phyloP scores from a whole-genome alignment of 2,329 filamentous ascomycete genomes.

The Aspergillus fructus region DNA sequence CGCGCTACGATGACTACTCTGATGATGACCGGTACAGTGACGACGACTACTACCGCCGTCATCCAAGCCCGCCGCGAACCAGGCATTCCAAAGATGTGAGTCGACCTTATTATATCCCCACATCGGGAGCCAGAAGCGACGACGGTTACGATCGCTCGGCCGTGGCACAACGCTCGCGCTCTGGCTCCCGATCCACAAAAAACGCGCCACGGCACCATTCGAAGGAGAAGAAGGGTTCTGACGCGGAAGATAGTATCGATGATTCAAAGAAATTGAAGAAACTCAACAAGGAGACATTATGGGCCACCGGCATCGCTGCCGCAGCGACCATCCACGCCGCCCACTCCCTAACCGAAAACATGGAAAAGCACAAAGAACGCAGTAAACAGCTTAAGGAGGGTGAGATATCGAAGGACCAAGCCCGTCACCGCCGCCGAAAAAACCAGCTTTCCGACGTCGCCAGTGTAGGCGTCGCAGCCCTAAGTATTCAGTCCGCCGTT shows the following conservation, averaged over 20 bases:
- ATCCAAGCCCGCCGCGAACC: constrained; percentile 27
- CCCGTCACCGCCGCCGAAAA: constrained; percentile 62
- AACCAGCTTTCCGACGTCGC: constrained; percentile 64
- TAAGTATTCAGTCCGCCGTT: constrained; percentile 67
- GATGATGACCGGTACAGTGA: constrained; percentile 42
- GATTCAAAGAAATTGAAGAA: constrained; percentile 64
- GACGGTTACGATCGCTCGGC: constrained; percentile 12
- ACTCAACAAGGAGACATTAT: constrained; percentile 64
- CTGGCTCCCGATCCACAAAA: constrained; percentile 3
- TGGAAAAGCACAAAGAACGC: constrained; percentile 63
- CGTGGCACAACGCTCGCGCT: constrained; percentile 2
- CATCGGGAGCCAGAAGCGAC: constrained; percentile 21
- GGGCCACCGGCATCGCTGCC: constrained; percentile 65
- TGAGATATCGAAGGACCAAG: constrained; percentile 62
- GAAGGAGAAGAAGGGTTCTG: constrained; percentile 47
- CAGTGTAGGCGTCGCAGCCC: constrained; percentile 65
- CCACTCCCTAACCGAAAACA: constrained; percentile 62
- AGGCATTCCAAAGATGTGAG: constrained; percentile 47
- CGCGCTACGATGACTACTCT: constrained; percentile 36
- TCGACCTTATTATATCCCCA: constrained; percentile 32
- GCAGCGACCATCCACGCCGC: constrained; percentile 70
- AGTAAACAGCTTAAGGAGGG: constrained; percentile 61
- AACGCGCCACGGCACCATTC: constrained; percentile 1
- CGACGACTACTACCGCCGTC: constrained; percentile 31
- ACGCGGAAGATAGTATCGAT: constrained; percentile 59